Evolutionary conservation across 2,329 filamentous ascomycete species (phyloP).

Genomic region (Colletotrichum cordylinicola): DNA sequence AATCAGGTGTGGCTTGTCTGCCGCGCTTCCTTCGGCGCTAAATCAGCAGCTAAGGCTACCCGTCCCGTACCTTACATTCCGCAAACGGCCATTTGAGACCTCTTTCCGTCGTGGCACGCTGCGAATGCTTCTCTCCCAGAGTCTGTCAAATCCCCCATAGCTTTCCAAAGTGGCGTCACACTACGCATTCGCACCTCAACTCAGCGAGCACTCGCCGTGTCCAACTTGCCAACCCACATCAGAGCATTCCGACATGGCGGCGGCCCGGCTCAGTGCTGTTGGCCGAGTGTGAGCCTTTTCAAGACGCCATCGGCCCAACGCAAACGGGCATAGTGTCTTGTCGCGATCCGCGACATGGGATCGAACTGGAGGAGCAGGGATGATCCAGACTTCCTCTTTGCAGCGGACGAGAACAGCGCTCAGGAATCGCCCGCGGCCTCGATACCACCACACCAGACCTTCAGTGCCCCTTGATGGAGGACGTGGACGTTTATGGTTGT

Average conservation of each 20-base stretch:
- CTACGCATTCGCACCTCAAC: not conserved
- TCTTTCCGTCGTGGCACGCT: not conserved
- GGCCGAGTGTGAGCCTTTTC: not conserved
- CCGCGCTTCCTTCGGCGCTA: constrained; percentile 7
- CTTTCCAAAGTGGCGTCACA: not conserved
- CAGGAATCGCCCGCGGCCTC: not conserved
- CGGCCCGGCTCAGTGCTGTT: not conserved
- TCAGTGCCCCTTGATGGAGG: not conserved
- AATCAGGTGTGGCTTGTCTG: constrained; percentile 20
- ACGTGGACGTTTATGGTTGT: not conserved
- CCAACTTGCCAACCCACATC: not conserved
- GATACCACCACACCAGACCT: constrained; percentile 3
- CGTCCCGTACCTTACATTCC: constrained; percentile 18
- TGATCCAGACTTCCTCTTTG: constrained; percentile 1
- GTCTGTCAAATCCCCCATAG: not conserved
- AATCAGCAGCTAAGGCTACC: not conserved
- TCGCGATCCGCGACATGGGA: constrained; percentile 9
- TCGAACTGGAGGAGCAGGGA: not conserved
- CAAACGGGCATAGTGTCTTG: constrained; percentile 11
- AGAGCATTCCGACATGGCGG: not conserved
- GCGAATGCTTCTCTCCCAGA: not conserved
- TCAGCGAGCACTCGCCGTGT: not conserved
- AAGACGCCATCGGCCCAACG: constrained; percentile 1
- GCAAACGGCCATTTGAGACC: constrained; percentile 8
- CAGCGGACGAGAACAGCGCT: constrained; percentile 4